Evolutionary conservation across 2,329 filamentous ascomycete genomes (phyloP).

Genomic region (Tolypocladium endophyticum): DNA sequence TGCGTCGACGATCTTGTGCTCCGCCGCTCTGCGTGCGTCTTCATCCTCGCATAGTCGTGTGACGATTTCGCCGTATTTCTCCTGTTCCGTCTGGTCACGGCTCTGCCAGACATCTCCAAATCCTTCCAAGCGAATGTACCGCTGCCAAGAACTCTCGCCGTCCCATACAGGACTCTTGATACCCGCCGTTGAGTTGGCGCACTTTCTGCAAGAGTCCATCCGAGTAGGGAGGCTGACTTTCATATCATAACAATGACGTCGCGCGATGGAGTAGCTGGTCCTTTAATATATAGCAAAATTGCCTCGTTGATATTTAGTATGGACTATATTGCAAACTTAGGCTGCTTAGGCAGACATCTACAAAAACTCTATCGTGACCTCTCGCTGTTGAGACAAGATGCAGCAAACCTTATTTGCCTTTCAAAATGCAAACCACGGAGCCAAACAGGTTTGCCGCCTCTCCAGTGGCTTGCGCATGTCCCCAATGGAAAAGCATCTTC

Average conservation of each 20-base stretch:
- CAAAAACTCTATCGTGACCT: no score
- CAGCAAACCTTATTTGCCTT: no score
- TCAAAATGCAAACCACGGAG: no score
- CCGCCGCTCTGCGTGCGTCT: neutral
- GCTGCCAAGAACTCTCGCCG: neutral
- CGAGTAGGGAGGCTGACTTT: neutral
- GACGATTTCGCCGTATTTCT: constrained; percentile 1
- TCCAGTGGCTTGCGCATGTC: no score
- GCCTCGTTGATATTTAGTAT: no score
- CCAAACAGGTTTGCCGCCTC: no score
- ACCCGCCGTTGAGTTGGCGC: neutral
- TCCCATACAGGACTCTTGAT: neutral
- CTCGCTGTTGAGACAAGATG: no score
- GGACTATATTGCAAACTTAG: no score
- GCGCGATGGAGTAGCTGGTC: no score
- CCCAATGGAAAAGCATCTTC: no score
- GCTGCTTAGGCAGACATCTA: no score
- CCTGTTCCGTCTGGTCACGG: neutral
- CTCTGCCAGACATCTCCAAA: neutral
- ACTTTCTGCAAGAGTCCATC: neutral
- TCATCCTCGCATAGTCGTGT: neutral
- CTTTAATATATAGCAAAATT: no score
- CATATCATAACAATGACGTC: neutral
- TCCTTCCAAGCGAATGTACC: neutral
- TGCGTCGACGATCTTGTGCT: neutral